Evolutionary conservation across 768 basidiomycete species (phyloP).

Genomic region (Chalciporus chontae): DNA sequence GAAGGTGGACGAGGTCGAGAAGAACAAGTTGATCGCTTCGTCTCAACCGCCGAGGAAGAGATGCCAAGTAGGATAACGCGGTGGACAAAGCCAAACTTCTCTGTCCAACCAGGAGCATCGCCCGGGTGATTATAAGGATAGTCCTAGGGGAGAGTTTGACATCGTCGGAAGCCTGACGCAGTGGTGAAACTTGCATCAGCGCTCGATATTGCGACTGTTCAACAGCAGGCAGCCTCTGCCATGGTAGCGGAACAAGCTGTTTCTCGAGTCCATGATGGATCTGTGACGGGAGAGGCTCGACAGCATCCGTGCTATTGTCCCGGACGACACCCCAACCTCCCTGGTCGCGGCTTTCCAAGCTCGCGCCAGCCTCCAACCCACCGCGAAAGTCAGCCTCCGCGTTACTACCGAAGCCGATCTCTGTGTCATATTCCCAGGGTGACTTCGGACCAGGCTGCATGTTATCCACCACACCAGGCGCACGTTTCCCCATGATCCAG

Average conservation of each 20-base stretch:
- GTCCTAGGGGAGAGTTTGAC: slow-evolving; percentile 39
- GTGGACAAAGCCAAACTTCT: slow-evolving; percentile 39
- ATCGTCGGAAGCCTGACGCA: slow-evolving; percentile 32
- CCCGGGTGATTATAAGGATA: slow-evolving; percentile 42
- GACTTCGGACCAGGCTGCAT: neutral
- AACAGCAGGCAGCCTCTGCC: slow-evolving; percentile 7
- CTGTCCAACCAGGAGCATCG: slow-evolving; percentile 43
- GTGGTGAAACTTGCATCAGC: slow-evolving; percentile 42
- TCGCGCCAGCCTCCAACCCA: neutral
- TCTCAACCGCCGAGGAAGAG: slow-evolving; percentile 43
- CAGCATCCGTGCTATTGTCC: neutral
- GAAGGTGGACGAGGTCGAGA: slow-evolving; percentile 48
- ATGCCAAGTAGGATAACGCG: slow-evolving; percentile 46
- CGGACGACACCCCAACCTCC: neutral
- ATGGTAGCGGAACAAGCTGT: slow-evolving; percentile 16
- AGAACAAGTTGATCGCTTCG: slow-evolving; percentile 33
- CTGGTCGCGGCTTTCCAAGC: neutral
- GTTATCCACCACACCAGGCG: neutral
- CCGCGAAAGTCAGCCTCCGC: neutral
- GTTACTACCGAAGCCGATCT: neutral
- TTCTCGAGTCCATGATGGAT: slow-evolving; percentile 3
- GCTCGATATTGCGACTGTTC: slow-evolving; percentile 31
- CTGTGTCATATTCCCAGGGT: neutral
- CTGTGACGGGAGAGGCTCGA: neutral
- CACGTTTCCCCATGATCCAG: slow-evolving; percentile 7